Conservation (phyloP, 202 grass and related monocot genomes). For the Bolboschoenoplectus hybrid region DNA sequence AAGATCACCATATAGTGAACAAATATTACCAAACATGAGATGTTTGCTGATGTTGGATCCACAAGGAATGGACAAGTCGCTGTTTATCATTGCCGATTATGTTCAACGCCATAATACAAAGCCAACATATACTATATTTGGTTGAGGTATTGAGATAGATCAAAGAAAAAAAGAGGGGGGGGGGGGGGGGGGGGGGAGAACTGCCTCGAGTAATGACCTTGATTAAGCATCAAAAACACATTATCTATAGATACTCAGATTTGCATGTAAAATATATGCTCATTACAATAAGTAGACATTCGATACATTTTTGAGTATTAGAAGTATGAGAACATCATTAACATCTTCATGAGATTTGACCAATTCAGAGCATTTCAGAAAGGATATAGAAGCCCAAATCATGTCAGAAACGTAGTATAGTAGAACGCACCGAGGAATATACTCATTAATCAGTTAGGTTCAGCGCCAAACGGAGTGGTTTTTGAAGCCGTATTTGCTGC, state of each 20-base stretch:
- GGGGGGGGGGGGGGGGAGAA: too few relatives aligned
- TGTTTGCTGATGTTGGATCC: too few relatives aligned
- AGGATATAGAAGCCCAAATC: not conserved
- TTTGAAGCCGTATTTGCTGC: slow-evolving; percentile 94
- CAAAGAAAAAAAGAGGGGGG: too few relatives aligned
- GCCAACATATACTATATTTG: too few relatives aligned
- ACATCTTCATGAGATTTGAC: not conserved
- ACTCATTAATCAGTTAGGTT: slow-evolving; percentile 28
- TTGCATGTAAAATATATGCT: not conserved
- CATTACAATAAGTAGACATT: not conserved
- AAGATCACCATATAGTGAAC: too few relatives aligned
- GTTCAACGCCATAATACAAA: too few relatives aligned
- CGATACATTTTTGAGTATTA: not conserved
- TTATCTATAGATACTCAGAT: not conserved
- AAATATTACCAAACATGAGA: too few relatives aligned
- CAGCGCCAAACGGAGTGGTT: slow-evolving; percentile 73
- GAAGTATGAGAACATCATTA: not conserved
- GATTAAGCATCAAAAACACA: not conserved
- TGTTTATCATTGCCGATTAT: too few relatives aligned
- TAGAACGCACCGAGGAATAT: not conserved
- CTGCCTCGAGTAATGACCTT: not conserved
- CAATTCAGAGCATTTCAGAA: slow-evolving; percentile 26
- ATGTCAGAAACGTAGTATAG: not conserved
- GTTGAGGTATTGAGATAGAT: too few relatives aligned
- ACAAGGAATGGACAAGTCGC: too few relatives aligned